Percentiles rank a stretch among this genome's conserved stretches.
phyloP scores from a whole-genome alignment of 345 rosid species.

The Kandelia obovata region DNA sequence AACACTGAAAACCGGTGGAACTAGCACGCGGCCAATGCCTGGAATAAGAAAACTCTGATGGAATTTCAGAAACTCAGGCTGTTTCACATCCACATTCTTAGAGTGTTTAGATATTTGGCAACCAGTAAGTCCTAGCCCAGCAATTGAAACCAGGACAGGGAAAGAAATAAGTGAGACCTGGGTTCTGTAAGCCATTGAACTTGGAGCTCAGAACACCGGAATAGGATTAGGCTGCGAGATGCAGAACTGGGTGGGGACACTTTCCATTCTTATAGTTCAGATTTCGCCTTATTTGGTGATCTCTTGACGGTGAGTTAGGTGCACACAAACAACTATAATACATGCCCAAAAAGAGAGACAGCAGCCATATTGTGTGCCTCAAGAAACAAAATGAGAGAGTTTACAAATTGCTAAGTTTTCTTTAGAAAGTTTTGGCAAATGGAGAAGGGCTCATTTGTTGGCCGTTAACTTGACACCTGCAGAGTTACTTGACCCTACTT shows the following conservation, averaged over 20 bases:
- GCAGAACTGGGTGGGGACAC: conserved; percentile 5
- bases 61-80: conserved; percentile 48
- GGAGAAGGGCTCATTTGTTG: not conserved
- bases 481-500: not conserved
- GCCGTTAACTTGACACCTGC: not conserved
- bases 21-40: conserved; percentile 54
- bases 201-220: not conserved
- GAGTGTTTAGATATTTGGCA: conserved; percentile 35
- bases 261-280: conserved; percentile 21
- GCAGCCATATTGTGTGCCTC: not conserved
- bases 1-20: conserved; percentile 42
- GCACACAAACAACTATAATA: not conserved
- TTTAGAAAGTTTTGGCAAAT: not conserved
- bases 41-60: conserved; percentile 52
- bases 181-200: conserved; percentile 34
- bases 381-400: not conserved
- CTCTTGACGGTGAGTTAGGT: conserved; percentile 31
- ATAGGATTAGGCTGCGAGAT: conserved; percentile 1
- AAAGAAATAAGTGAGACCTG: conserved; percentile 21
- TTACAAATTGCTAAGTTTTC: not conserved
- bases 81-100: conserved; percentile 43
- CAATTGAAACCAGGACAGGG: conserved; percentile 32
- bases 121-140: conserved; percentile 39
- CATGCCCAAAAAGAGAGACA: not conserved
- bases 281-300: conserved; percentile 25